These are phyloP conservation scores for Cornus suecica DNA, from an alignment of 148 eudicot species.

Conservation along the genomic window DNA sequence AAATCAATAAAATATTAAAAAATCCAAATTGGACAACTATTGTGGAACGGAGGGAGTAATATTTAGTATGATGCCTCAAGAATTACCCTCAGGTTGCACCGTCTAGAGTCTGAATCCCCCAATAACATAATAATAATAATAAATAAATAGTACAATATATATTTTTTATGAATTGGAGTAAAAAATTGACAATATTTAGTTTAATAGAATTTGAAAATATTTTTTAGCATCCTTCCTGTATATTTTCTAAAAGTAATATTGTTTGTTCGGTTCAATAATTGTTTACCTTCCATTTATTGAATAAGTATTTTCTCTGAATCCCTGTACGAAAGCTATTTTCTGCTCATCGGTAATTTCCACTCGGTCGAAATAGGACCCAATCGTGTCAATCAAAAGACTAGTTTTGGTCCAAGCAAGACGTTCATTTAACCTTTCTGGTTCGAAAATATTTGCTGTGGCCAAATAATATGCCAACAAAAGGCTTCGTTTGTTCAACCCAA, in stretches of 20 bases:
- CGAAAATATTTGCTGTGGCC: slow-evolving; percentile 61
- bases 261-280: neutral
- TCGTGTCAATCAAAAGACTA: slow-evolving; percentile 41
- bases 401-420: slow-evolving; percentile 87
- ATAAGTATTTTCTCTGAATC: neutral
- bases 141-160: too few relatives aligned
- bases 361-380: slow-evolving; percentile 33
- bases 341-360: slow-evolving; percentile 23
- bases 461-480: slow-evolving; percentile 51
- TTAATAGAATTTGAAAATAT: too few relatives aligned
- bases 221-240: neutral
- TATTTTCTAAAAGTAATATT: too few relatives aligned
- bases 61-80: too few relatives aligned
- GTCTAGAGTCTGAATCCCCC: too few relatives aligned
- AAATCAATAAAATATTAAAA: too few relatives aligned
- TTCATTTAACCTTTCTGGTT: slow-evolving; percentile 62
- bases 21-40: too few relatives aligned
- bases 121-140: too few relatives aligned
- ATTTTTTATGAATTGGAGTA: too few relatives aligned
- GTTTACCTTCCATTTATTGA: slow-evolving; percentile 34
- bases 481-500: slow-evolving; percentile 47
- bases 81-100: too few relatives aligned
- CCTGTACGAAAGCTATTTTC: slow-evolving; percentile 33
- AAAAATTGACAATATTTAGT: too few relatives aligned
- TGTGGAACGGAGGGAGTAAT: too few relatives aligned